Evolutionary conservation across 1,284 basidiomycete species (phyloP), one percentile per base, ranked within the genome.

Genomic region (Xerocomus amazonicus): DNA sequence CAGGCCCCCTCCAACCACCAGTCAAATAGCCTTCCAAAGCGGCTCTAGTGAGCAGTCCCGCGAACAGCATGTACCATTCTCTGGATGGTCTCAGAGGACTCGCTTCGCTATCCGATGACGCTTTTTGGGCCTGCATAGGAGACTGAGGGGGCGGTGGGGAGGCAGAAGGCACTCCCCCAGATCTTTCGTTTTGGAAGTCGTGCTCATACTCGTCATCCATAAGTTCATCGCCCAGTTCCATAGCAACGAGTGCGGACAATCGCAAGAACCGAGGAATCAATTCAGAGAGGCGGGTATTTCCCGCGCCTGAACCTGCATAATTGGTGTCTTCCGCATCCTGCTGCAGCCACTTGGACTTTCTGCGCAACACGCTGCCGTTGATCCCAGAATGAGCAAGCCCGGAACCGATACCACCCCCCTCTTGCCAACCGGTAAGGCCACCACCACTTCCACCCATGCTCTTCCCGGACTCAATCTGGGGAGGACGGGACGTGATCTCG

Each of bases 1-100:
- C 76, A 1, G 78, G 71, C 0, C 89, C 86, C 32, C 76, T 77
- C 90, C 90, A 92, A 1, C 84, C 84, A 10, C 81, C 83, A 6
- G 81, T 83, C 39, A 92, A 72, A 61, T 91, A 92, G 0, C 90
- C 90, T 60, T 92, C 89, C 45, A 92, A 69, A 26, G 82, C 85
- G 0, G 88, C 87, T 23, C 89, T 79, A 4, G 88, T 90, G 23
- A 91, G 72, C 23, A 92, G 69, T 2, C 86, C 83, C 0, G 79
- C 80, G 9, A 92, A 73, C 8, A 92, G 74, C 65, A 84, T 76
- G 66, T 90, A 92, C 90, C 90, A 92, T 53, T 83, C 81, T 29
- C 78, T 70, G 29, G 87, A 84, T 2, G 88, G 88, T 2, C 76
- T 73, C 34, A 87, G 66, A 2, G 81, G 80, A 41, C 72, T 66